These are phyloP conservation scores for Colletotrichum lupini DNA, from an alignment of 2,329 filamentous ascomycete species.

Conservation along the genomic window DNA sequence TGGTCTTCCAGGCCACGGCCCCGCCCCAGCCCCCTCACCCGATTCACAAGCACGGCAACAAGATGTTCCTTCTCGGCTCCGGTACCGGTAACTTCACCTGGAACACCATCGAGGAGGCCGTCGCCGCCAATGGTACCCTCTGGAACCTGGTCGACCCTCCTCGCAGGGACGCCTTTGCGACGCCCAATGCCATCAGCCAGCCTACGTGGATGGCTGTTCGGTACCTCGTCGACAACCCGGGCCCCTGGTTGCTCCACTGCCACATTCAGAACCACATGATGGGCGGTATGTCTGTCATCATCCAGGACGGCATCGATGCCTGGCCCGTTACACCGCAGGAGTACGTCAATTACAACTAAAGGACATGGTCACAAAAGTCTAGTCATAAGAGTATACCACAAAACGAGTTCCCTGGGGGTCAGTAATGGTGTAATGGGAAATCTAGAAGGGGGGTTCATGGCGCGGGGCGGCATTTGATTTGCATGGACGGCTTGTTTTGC, in stretches of 20 bases:
- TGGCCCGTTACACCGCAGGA: constrained; percentile 54
- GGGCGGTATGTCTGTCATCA: constrained; percentile 66
- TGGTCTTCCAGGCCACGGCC: constrained; percentile 58
- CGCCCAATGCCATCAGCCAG: constrained; percentile 44
- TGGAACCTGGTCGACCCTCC: constrained; percentile 70
- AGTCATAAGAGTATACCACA: neutral
- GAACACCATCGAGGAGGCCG: constrained; percentile 63
- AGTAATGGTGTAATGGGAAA: constrained; percentile 11
- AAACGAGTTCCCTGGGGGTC: neutral
- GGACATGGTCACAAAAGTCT: neutral
- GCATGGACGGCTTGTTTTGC: constrained; percentile 13
- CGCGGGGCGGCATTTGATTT: constrained; percentile 22
- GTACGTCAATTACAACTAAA: constrained; percentile 42
- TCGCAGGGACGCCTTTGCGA: constrained; percentile 60
- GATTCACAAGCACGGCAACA: constrained; percentile 73
- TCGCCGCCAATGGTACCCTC: constrained; percentile 53
- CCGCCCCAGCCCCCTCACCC: constrained; percentile 66
- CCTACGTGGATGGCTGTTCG: constrained; percentile 61
- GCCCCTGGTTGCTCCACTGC: constrained; percentile 66
- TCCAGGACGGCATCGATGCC: constrained; percentile 58
- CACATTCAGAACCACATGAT: constrained; percentile 65
- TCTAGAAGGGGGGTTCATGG: neutral
- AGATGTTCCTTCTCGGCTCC: constrained; percentile 66
- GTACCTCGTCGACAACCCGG: constrained; percentile 64
- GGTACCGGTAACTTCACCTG: constrained; percentile 64